Percentiles rank a stretch among this genome's conserved stretches.
Evolutionary conservation across 306 rosid genomes (phyloP).

Genomic region (Trifolium repens): DNA sequence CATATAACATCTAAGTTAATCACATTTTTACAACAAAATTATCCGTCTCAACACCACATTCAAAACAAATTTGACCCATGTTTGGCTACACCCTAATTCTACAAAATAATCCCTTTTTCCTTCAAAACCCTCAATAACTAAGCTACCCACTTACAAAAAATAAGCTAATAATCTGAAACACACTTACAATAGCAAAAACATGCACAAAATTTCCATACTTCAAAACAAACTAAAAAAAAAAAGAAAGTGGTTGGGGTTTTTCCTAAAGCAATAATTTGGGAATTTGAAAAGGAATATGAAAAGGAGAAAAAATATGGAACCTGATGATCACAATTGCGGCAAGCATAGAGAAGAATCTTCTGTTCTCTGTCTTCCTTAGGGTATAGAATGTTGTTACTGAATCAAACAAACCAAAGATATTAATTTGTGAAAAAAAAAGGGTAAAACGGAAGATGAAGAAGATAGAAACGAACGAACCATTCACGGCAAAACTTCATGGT

Average conservation of each 20-base stretch:
- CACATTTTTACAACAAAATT: constrained; percentile 22
- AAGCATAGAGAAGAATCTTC: constrained; percentile 85
- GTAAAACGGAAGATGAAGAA: constrained; percentile 12
- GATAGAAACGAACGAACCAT: constrained; percentile 56
- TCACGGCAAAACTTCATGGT: constrained; percentile 99
- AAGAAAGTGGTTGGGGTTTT: neutral
- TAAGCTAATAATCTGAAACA: neutral
- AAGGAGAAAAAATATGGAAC: constrained; percentile 35
- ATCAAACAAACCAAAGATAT: neutral
- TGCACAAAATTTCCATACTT: neutral
- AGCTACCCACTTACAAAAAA: neutral
- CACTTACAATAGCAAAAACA: neutral
- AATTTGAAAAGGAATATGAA: neutral
- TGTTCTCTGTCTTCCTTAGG: constrained; percentile 88
- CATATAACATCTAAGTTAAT: constrained; percentile 15
- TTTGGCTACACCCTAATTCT: neutral
- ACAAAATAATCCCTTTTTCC: too few relatives aligned
- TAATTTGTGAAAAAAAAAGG: neutral
- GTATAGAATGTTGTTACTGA: constrained; percentile 93
- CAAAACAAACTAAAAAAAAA: neutral
- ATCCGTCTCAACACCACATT: neutral
- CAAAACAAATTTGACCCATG: neutral
- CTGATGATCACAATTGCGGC: constrained; percentile 98
- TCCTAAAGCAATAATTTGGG: neutral
- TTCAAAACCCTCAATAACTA: neutral